phyloP scores from a whole-genome alignment of 176 grass and related monocot genomes.

The Oryza punctata region DNA sequence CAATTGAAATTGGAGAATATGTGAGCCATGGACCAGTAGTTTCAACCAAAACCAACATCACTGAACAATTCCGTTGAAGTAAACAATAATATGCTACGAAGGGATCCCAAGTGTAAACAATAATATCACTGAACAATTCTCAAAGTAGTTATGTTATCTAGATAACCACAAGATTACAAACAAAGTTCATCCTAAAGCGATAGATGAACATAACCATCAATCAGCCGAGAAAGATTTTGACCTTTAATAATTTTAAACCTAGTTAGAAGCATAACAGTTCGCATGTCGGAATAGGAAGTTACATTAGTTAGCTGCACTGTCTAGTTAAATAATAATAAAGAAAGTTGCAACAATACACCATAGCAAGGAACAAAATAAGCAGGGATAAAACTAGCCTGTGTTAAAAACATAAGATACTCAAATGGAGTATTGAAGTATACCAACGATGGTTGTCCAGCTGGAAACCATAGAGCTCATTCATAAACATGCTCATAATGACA shows the following conservation, averaged over 20 bases:
- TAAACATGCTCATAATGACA: slow-evolving; percentile 89
- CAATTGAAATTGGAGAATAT: slow-evolving; percentile 23
- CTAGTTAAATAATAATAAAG: neutral
- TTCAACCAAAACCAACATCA: neutral
- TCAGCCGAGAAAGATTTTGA: neutral
- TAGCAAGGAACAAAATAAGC: neutral
- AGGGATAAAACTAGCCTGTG: neutral
- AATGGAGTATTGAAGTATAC: slow-evolving; percentile 46
- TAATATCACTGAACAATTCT: neutral
- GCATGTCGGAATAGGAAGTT: neutral
- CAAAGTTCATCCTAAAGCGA: neutral
- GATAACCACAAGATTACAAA: slow-evolving; percentile 19
- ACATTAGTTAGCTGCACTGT: neutral
- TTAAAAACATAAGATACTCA: slow-evolving; percentile 28
- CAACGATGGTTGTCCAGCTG: slow-evolving; percentile 88
- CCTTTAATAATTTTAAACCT: neutral
- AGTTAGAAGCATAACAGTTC: neutral
- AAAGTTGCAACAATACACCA: neutral
- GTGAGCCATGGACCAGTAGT: neutral
- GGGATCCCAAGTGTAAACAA: neutral
- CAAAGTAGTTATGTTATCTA: slow-evolving; percentile 24
- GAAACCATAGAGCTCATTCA: slow-evolving; percentile 98
- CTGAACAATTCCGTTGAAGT: slow-evolving; percentile 11
- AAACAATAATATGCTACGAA: slow-evolving; percentile 30
- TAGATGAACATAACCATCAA: neutral